Evolutionary conservation across 2,329 filamentous ascomycete genomes (phyloP), one percentile per base, ranked within the genome.

Genomic region (Falciphora oryzae): DNA sequence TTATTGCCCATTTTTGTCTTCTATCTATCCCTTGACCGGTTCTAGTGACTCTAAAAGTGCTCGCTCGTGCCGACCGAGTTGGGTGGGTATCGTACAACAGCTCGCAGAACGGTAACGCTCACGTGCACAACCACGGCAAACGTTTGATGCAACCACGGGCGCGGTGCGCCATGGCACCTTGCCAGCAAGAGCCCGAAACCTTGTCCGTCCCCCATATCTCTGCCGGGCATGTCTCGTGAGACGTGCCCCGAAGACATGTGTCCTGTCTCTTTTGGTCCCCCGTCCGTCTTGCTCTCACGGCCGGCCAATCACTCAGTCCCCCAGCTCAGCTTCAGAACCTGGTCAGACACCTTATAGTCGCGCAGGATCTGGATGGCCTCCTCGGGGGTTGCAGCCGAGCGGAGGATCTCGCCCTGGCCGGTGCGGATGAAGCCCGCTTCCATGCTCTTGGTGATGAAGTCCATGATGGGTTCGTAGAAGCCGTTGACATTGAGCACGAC

Each of bases 381-480:
- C 59, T 91, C 87, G 1, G 90, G 84, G 61, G 83, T 86, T 70
- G 82, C 83, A 7, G 91, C 92, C 73, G 94, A 91, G 1, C 90
- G 87, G 70, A 98, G 78, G 68, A 99, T 98, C 14, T 83, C 80
- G 61, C 83, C 85, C 76, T 93, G 94, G 27, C 80, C 85, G 44
- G 80, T 76, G 63, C 83, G 83, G 61, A 99, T 87, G 73, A 97
- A 98, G 0, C 91, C 91, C 66, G 89, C 84, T 64, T 84, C 79
- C 5, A 95, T 89, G 11, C 90, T 88, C 68, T 86, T 90, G 72
- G 84, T 81, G 66, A 97, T 86, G 94, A 93, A 97, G 62, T 84
- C 77, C 65, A 97, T 76, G 67, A 99, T 79, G 0, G 93, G 93
- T 75, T 96, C 90, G 85, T 93, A 99, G 77, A 96, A 98, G 0